Evolutionary conservation across 1,284 basidiomycete species (phyloP).

Genomic region (Apiotrichum siamense): DNA sequence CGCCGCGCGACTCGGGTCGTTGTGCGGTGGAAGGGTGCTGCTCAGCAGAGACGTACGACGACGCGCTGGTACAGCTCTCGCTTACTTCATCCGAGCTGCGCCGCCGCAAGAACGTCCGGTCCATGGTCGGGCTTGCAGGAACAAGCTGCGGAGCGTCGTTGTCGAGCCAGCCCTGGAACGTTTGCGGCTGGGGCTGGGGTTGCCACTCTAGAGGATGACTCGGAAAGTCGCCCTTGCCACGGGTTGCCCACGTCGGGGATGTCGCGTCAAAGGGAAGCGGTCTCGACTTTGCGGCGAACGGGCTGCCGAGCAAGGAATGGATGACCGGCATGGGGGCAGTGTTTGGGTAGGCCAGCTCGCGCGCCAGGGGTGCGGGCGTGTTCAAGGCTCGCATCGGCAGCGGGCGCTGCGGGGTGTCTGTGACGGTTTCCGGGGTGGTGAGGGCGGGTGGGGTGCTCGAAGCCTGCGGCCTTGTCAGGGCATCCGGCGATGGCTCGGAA

Average conservation of each 20-base stretch:
- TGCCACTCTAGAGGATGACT: not conserved
- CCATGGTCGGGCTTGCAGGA: not conserved
- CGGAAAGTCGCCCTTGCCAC: not conserved
- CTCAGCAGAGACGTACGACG: slow-evolving; percentile 28
- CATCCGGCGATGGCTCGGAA: slow-evolving; percentile 4
- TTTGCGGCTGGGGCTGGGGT: not conserved
- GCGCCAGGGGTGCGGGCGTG: slow-evolving; percentile 9
- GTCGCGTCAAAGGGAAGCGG: slow-evolving; percentile 6
- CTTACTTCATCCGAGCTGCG: slow-evolving; percentile 27
- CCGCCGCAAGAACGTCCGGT: not conserved
- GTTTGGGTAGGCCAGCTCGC: slow-evolving; percentile 20
- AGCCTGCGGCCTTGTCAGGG: slow-evolving; percentile 4
- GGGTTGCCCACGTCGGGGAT: slow-evolving; percentile 1
- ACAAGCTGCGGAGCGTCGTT: not conserved
- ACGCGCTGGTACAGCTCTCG: slow-evolving; percentile 34
- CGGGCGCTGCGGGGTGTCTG: slow-evolving; percentile 10
- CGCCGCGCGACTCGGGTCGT: no score
- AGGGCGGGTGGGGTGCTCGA: slow-evolving; percentile 10
- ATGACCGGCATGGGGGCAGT: slow-evolving; percentile 32
- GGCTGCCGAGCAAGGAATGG: slow-evolving; percentile 36
- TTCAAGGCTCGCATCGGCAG: slow-evolving; percentile 2
- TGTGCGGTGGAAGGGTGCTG: slow-evolving; percentile 23
- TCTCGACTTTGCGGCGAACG: slow-evolving; percentile 28
- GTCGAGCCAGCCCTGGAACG: not conserved
- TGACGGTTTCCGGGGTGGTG: slow-evolving; percentile 3